Evolutionary conservation across 176 grass and related monocot genomes (phyloP).

Genomic region (Puya raimondii): DNA sequence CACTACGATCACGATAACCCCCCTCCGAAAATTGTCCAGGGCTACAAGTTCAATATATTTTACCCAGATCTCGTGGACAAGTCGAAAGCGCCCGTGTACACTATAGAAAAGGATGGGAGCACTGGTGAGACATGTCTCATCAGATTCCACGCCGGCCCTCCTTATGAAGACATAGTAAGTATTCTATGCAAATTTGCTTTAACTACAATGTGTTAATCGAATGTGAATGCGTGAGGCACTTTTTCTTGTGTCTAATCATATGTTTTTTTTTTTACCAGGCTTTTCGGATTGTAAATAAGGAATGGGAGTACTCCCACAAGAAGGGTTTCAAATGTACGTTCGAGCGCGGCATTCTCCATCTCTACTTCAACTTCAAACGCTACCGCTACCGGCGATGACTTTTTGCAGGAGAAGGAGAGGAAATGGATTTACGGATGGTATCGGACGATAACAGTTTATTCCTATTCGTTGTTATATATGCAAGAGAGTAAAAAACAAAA

Average conservation of each 20-base stretch:
- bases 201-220: slow-evolving; percentile 5
- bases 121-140: slow-evolving; percentile 79
- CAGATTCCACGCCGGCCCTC: slow-evolving; percentile 88
- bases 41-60: slow-evolving; percentile 99
- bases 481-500: too few species aligned
- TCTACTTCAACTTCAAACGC: slow-evolving; percentile 98
- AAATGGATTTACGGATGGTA: not conserved
- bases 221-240: not conserved
- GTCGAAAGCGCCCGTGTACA: slow-evolving; percentile 71
- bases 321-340: slow-evolving; percentile 98
- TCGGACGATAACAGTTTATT: not conserved
- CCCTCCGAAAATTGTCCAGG: slow-evolving; percentile 89
- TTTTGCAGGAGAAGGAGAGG: not conserved
- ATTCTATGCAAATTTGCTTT: slow-evolving; percentile 1
- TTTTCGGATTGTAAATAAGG: slow-evolving; percentile 94
- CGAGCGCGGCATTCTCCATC: slow-evolving; percentile 89
- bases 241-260: not conserved
- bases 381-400: slow-evolving; percentile 70
- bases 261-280: slow-evolving; percentile 27
- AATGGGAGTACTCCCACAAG: slow-evolving; percentile 99
- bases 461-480: too few species aligned
- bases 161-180: slow-evolving; percentile 95
- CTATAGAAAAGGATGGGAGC: slow-evolving; percentile 83
- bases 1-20: slow-evolving; percentile 98
- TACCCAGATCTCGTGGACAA: slow-evolving; percentile 98